Base-by-base conservation (phyloP, 345 rosid genomes). In the Eucalyptus sp. region DNA sequence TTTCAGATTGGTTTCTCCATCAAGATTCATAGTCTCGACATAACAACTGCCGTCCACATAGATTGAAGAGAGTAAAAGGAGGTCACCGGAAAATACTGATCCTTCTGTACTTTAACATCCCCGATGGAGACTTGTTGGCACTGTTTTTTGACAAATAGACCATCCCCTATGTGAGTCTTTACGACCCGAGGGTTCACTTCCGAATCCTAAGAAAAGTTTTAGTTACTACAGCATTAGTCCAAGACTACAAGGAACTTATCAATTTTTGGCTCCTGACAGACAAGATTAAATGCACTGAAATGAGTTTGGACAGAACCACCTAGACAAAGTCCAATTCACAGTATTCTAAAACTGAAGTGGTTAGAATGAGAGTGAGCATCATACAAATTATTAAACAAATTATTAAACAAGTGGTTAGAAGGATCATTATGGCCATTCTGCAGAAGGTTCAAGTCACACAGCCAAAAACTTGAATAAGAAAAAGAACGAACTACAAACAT, bases 21-120 rank as follows among this genome's bases (percentile, higher is more conserved):
- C 99, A 33, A 96, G 93, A 37, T 95, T 96, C 99, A 94, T 95
- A 2, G 99, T 96, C 93, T 96, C 97, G 8, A 96, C 99, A 87
- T 94, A 95, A 90, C 97, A 95, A 46, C 95, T 90, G n/a, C 99
- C 96, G 86, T 96, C 99, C 25, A 94, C 96, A 83, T 94, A 94
- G 90, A 96, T 95, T 1, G 96, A 94, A 7, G 97, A 96, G 64
- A 96, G 86, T 10, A 96, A 64, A 48, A 96, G 94, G 87, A 95
- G 92, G 92, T 96, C 98, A 85, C 94, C 88, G 0, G 96, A 83
- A 96, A 95, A 90, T 92, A 95, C 87, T 93, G 93, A 89, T 95
- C 92, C 86, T 95, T 94, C 10, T 91, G 89, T 7, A 96, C 96
- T 87, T 92, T 95, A 2, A 96, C 87, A 89, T 95, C 97, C 41